Percentiles rank a stretch among this genome's conserved stretches.
phyloP scores from a whole-genome alignment of 169 alveolate species.

The Eimeria sp. region DNA sequence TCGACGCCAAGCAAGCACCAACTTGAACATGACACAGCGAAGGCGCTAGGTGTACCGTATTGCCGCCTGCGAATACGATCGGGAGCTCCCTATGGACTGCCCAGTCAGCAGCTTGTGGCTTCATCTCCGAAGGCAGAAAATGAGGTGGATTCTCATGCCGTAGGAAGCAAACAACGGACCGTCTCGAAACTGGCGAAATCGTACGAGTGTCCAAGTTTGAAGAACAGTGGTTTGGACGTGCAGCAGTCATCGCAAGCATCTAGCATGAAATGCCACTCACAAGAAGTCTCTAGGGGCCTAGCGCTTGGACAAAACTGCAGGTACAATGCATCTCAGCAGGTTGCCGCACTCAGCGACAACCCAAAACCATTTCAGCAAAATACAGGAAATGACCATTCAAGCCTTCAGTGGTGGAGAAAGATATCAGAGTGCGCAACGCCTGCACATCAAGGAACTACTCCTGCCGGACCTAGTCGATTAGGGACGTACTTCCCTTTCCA shows the following conservation, averaged over 20 bases:
- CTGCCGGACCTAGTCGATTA: not conserved
- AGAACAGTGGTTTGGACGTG: not conserved
- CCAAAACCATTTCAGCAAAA: not conserved
- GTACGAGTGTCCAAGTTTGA: not conserved
- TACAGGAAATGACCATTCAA: not conserved
- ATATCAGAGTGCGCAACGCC: not conserved
- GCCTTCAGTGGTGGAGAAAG: not conserved
- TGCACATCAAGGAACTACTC: not conserved
- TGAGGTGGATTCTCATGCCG: not conserved
- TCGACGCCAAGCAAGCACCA: not conserved
- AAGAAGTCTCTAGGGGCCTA: not conserved
- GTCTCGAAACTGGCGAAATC: not conserved
- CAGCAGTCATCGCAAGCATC: not conserved
- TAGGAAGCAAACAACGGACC: constrained; percentile 20
- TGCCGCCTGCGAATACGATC: not conserved
- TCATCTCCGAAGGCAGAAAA: not conserved
- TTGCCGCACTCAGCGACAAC: not conserved
- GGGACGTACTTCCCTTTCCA: not conserved
- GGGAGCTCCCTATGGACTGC: not conserved
- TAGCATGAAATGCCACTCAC: not conserved
- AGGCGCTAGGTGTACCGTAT: not conserved
- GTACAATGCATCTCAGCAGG: not conserved
- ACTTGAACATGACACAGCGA: not conserved
- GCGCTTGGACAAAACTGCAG: not conserved
- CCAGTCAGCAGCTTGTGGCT: not conserved